Percentiles rank a stretch among this genome's conserved stretches.
Conservation (phyloP, 495 filamentous ascomycete genomes). For the Opeltia flavorubescens region DNA sequence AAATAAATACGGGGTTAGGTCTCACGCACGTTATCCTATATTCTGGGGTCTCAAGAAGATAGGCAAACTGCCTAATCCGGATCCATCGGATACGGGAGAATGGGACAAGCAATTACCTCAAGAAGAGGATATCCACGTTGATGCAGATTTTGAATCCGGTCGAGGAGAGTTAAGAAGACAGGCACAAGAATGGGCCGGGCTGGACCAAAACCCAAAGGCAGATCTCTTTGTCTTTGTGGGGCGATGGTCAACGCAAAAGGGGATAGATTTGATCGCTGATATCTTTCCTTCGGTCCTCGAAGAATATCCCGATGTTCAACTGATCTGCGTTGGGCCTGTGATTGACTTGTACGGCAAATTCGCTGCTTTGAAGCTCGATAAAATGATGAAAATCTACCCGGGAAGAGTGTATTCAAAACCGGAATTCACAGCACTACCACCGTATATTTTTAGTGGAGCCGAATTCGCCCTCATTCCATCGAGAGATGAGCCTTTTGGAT, state of each 20-base stretch:
- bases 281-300: constrained; percentile 62
- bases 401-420: constrained; percentile 61
- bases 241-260: constrained; percentile 68
- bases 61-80: constrained; percentile 59
- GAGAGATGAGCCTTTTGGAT: constrained; percentile 67
- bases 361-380: constrained; percentile 56
- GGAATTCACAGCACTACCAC: constrained; percentile 60
- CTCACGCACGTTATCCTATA: constrained; percentile 61
- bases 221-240: constrained; percentile 70
- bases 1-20: constrained; percentile 61
- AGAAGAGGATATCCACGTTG: constrained; percentile 29
- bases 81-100: constrained; percentile 58
- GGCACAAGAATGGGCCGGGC: constrained; percentile 64
- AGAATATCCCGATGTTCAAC: constrained; percentile 48
- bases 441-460: constrained; percentile 63
- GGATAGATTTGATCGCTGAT: constrained; percentile 68
- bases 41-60: constrained; percentile 64
- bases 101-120: constrained; percentile 42
- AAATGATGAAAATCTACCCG: constrained; percentile 60
- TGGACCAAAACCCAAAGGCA: constrained; percentile 50
- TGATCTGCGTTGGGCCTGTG: constrained; percentile 59
- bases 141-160: constrained; percentile 41
- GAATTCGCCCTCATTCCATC: constrained; percentile 71
- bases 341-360: constrained; percentile 73
- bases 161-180: constrained; percentile 38